phyloP scores from a whole-genome alignment of 768 basidiomycete species.

The Suillus subluteus region DNA sequence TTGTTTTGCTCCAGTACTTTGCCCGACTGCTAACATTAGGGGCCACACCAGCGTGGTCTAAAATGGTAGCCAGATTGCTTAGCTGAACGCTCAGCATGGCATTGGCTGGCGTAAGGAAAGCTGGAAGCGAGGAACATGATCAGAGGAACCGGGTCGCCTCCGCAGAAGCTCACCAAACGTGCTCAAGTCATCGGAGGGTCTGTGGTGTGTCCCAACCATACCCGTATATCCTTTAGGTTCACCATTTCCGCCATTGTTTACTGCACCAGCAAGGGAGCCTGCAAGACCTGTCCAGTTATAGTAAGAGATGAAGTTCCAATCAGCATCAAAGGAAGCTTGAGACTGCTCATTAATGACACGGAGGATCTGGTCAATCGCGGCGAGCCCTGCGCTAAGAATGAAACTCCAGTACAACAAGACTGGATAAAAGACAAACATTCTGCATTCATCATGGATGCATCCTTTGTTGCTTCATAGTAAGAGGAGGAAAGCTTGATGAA shows the following conservation, averaged over 20 bases:
- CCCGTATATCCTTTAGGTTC: constrained; percentile 79
- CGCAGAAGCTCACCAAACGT: constrained; percentile 52
- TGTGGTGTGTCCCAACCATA: constrained; percentile 73
- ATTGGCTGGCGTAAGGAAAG: constrained; percentile 79
- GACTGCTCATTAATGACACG: constrained; percentile 79
- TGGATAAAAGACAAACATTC: constrained; percentile 50
- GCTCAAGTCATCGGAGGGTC: constrained; percentile 77
- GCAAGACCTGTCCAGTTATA: constrained; percentile 82
- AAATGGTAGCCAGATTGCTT: constrained; percentile 57
- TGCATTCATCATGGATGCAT: constrained; percentile 69
- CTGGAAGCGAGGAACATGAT: constrained; percentile 35
- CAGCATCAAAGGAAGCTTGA: constrained; percentile 64
- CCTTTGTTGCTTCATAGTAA: constrained; percentile 74
- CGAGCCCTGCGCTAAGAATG: constrained; percentile 51
- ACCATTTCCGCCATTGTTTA: constrained; percentile 70
- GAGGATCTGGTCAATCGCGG: constrained; percentile 72
- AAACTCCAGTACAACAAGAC: constrained; percentile 7
- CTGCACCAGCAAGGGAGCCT: constrained; percentile 60
- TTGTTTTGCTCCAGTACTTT: constrained; percentile 58
- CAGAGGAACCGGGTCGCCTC: constrained; percentile 2
- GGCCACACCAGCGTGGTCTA: constrained; percentile 53
- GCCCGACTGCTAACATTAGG: constrained; percentile 58
- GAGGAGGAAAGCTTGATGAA: constrained; percentile 78
- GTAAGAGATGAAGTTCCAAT: constrained; percentile 76
- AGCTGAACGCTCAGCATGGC: constrained; percentile 83